phyloP scores from a whole-genome alignment of 345 rosid genomes.

The Ceriops decandra region DNA sequence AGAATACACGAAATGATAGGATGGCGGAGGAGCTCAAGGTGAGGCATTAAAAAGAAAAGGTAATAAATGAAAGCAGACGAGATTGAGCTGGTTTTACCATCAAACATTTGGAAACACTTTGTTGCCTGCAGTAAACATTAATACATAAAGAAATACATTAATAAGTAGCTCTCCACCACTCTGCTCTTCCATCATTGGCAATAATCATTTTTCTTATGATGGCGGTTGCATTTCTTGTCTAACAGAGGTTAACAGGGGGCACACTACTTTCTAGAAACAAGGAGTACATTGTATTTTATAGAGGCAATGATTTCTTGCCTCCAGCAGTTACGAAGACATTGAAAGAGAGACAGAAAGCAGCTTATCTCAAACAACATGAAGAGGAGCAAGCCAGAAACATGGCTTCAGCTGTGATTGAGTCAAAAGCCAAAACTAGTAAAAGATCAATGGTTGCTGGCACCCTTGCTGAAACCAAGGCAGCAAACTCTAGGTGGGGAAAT shows the following conservation, averaged over 20 bases:
- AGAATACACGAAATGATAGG: constrained; percentile 76
- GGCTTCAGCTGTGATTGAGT: constrained; percentile 34
- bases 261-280: constrained; percentile 78
- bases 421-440: constrained; percentile 34
- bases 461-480: constrained; percentile 79
- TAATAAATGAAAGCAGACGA: background rate
- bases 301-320: constrained; percentile 93
- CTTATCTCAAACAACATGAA: constrained; percentile 53
- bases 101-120: background rate
- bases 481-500: constrained; percentile 71
- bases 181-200: background rate
- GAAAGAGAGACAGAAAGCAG: constrained; percentile 54
- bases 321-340: constrained; percentile 53
- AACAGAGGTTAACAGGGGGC: constrained; percentile 84
- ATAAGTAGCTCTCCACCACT: background rate
- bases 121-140: background rate
- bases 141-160: background rate
- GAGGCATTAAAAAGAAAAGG: constrained; percentile 5
- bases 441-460: constrained; percentile 72
- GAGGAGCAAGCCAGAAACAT: constrained; percentile 68
- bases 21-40: constrained; percentile 97
- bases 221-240: constrained; percentile 19
- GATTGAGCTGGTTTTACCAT: background rate
- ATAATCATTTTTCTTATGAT: constrained; percentile 4
- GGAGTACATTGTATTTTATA: constrained; percentile 81